Percentiles rank a stretch among this genome's conserved stretches.
These are phyloP conservation scores for Cryptococcus deneoformans DNA, from an alignment of 1,284 basidiomycete species.

Conservation along the genomic window DNA sequence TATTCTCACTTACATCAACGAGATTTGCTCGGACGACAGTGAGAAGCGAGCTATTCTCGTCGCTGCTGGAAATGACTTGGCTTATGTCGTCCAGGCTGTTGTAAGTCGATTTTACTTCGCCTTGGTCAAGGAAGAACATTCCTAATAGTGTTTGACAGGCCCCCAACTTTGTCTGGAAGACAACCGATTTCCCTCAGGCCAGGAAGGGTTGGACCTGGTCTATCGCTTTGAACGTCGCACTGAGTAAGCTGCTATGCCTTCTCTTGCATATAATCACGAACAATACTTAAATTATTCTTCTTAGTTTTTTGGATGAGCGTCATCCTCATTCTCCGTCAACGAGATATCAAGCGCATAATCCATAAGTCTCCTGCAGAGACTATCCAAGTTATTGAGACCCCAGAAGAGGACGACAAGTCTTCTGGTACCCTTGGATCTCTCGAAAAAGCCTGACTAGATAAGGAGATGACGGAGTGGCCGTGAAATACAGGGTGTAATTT, in stretches of 20 bases:
- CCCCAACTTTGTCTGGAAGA: conserved; percentile 44
- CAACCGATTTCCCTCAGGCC: conserved; percentile 33
- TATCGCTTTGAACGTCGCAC: conserved; percentile 15
- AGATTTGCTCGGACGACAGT: conserved; percentile 30
- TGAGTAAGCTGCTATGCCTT: conserved; percentile 21
- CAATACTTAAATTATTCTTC: background rate
- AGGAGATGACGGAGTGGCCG: too few relatives aligned
- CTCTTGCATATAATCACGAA: too few relatives aligned
- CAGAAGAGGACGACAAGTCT: too few relatives aligned
- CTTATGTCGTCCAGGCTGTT: conserved; percentile 39
- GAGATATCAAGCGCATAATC: conserved; percentile 5
- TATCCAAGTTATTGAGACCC: too few relatives aligned
- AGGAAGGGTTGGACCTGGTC: conserved; percentile 30
- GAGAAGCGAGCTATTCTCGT: conserved; percentile 39
- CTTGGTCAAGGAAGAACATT: background rate
- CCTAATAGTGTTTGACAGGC: background rate
- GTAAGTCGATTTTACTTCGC: conserved; percentile 6
- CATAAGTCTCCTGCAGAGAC: too few relatives aligned
- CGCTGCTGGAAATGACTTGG: conserved; percentile 33
- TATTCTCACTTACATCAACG: conserved; percentile 35
- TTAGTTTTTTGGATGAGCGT: conserved; percentile 21
- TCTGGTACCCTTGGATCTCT: too few relatives aligned
- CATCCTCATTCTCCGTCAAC: conserved; percentile 17
- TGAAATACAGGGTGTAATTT: too few relatives aligned
- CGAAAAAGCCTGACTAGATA: too few relatives aligned